Evolutionary conservation across 768 basidiomycete species (phyloP).

Genomic region (Macrolepiota fuliginosa): DNA sequence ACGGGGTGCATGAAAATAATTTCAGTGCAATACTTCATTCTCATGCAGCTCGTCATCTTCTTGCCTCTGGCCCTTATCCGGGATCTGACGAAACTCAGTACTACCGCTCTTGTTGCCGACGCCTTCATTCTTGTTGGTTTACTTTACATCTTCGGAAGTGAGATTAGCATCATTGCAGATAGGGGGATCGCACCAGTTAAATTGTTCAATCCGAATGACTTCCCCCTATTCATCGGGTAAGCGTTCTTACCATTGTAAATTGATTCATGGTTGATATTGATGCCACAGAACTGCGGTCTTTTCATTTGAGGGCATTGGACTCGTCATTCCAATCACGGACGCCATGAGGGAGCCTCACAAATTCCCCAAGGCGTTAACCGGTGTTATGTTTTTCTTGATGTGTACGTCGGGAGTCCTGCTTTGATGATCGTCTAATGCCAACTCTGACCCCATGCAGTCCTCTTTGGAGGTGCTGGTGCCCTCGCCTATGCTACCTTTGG

Average conservation of each 20-base stretch:
- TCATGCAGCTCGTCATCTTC: conserved; percentile 82
- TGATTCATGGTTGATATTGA: conserved; percentile 8
- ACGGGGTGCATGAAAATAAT: conserved; percentile 70
- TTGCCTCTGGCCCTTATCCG: conserved; percentile 87
- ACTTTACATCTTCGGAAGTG: conserved; percentile 86
- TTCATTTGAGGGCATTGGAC: conserved; percentile 96
- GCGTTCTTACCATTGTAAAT: conserved; percentile 22
- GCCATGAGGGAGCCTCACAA: conserved; percentile 94
- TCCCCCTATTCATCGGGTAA: conserved; percentile 89
- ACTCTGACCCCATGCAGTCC: conserved; percentile 38
- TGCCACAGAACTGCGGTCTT: conserved; percentile 86
- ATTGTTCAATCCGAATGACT: conserved; percentile 87
- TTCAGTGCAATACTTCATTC: conserved; percentile 77
- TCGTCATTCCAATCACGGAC: conserved; percentile 96
- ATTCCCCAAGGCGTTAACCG: conserved; percentile 84
- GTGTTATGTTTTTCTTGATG: conserved; percentile 87
- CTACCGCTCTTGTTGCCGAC: conserved; percentile 90
- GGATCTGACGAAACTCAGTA: conserved; percentile 92
- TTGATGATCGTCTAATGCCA: neutral
- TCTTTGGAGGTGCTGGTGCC: conserved; percentile 86
- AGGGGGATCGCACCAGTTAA: conserved; percentile 77
- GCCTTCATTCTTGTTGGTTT: conserved; percentile 90
- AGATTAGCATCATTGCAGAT: conserved; percentile 63
- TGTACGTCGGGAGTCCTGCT: conserved; percentile 35
- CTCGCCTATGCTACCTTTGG: conserved; percentile 90